Conservation (phyloP, 306 rosid genomes). For the Lathyrus oleraceus region DNA sequence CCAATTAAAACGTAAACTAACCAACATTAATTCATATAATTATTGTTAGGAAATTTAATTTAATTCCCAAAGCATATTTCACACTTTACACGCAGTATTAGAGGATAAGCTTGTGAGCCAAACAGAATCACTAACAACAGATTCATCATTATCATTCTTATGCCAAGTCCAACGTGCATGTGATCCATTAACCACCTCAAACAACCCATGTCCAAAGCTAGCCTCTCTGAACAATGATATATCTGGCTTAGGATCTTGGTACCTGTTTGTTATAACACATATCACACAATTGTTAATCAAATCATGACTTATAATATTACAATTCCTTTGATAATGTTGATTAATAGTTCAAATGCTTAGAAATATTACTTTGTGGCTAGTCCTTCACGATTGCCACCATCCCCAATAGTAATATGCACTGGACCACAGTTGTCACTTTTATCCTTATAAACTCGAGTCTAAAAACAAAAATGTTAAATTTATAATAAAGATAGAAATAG, state of each 20-base stretch:
- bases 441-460: conserved; percentile 75
- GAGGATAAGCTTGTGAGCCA: conserved; percentile 58
- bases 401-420: conserved; percentile 76
- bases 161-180: conserved; percentile 84
- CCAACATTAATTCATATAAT: no score
- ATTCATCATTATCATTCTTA: conserved; percentile 57
- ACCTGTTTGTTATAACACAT: conserved; percentile 40
- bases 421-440: conserved; percentile 66
- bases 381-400: conserved; percentile 99
- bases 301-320: background rate
- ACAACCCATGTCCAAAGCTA: conserved; percentile 79
- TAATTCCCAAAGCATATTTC: conserved; percentile 1
- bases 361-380: conserved; percentile 56
- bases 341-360: background rate
- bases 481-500: background rate
- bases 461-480: background rate
- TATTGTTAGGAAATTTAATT: background rate
- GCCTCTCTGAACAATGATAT: conserved; percentile 77
- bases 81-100: conserved; percentile 53
- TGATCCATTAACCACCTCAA: conserved; percentile 62
- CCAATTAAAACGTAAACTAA: no score
- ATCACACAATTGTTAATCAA: background rate
- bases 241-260: conserved; percentile 56
- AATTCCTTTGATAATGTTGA: background rate
- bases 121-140: conserved; percentile 48